Conservation (phyloP, 2,329 filamentous ascomycete genomes). For the Cladosporium austrohemisphaericum region DNA sequence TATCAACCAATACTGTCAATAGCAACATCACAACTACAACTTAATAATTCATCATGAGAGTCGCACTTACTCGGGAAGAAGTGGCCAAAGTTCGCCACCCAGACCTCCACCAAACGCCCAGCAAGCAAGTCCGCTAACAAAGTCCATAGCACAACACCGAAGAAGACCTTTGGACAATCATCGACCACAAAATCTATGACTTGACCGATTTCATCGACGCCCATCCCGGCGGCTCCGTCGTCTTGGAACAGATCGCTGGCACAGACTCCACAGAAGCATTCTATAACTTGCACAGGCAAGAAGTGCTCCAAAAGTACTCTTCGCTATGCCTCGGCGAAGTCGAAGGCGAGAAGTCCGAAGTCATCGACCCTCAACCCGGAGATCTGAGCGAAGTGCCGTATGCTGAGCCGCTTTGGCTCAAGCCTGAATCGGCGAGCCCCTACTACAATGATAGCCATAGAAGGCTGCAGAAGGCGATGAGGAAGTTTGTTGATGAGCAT, state of each 20-base stretch:
- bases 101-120: background rate
- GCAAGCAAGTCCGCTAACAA: background rate
- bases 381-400: constrained; percentile 77
- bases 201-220: constrained; percentile 79
- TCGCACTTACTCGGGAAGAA: constrained; percentile 23
- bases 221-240: constrained; percentile 77
- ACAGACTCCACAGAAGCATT: constrained; percentile 77
- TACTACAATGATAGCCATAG: constrained; percentile 77
- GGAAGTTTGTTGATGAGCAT: constrained; percentile 69
- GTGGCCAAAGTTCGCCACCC: constrained; percentile 24
- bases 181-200: constrained; percentile 86
- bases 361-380: constrained; percentile 65
- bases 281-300: constrained; percentile 88
- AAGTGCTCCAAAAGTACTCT: constrained; percentile 78
- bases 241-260: constrained; percentile 76
- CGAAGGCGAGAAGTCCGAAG: constrained; percentile 68
- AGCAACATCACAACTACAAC: background rate
- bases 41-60: background rate
- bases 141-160: constrained; percentile 61
- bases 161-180: constrained; percentile 76
- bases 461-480: constrained; percentile 63
- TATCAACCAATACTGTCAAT: background rate
- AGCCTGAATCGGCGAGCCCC: constrained; percentile 69
- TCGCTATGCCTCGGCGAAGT: constrained; percentile 72
- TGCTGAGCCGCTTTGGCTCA: constrained; percentile 79